Conservation (phyloP, 495 filamentous ascomycete species). For the Annulohypoxylon maeteangense region DNA sequence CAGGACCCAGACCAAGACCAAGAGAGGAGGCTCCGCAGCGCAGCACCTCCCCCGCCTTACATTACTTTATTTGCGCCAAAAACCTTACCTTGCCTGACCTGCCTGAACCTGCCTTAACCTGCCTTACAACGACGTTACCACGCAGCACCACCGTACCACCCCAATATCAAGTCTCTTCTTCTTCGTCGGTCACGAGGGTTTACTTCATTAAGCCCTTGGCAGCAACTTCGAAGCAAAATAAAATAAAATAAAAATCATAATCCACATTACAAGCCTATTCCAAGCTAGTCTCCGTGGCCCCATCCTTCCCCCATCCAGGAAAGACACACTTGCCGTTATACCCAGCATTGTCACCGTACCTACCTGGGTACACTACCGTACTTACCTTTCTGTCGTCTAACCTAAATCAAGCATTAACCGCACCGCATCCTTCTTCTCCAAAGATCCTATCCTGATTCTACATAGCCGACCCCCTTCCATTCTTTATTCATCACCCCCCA, state of each 20-base stretch:
- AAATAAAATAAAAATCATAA: neutral
- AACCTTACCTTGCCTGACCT: slow-evolving; percentile 26
- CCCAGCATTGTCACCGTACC: slow-evolving; percentile 33
- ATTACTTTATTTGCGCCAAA: slow-evolving; percentile 39
- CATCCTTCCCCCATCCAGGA: slow-evolving; percentile 15
- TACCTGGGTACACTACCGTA: slow-evolving; percentile 24
- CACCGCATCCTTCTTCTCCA: slow-evolving; percentile 33
- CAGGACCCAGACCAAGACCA: slow-evolving; percentile 8
- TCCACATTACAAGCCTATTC: slow-evolving; percentile 30
- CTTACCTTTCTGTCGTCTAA: slow-evolving; percentile 32
- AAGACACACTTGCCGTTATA: slow-evolving; percentile 40
- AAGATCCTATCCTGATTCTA: slow-evolving; percentile 27
- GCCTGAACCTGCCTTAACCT: slow-evolving; percentile 24
- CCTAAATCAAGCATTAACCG: slow-evolving; percentile 42
- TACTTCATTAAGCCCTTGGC: slow-evolving; percentile 37
- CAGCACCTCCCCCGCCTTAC: slow-evolving; percentile 44
- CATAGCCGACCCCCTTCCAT: slow-evolving; percentile 33
- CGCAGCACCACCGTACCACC: slow-evolving; percentile 35
- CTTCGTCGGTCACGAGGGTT: slow-evolving; percentile 44
- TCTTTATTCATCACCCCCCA: slow-evolving; percentile 29
- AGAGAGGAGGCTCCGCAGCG: slow-evolving; percentile 43
- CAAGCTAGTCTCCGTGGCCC: slow-evolving; percentile 35
- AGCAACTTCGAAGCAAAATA: slow-evolving; percentile 21
- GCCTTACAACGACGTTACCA: slow-evolving; percentile 43
- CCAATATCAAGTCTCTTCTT: slow-evolving; percentile 33